A percentile compares a stretch with the other conserved stretches of the same genome.
phyloP scores from a whole-genome alignment of 2,329 filamentous ascomycete species.

The Orbilia ellipsospora region DNA sequence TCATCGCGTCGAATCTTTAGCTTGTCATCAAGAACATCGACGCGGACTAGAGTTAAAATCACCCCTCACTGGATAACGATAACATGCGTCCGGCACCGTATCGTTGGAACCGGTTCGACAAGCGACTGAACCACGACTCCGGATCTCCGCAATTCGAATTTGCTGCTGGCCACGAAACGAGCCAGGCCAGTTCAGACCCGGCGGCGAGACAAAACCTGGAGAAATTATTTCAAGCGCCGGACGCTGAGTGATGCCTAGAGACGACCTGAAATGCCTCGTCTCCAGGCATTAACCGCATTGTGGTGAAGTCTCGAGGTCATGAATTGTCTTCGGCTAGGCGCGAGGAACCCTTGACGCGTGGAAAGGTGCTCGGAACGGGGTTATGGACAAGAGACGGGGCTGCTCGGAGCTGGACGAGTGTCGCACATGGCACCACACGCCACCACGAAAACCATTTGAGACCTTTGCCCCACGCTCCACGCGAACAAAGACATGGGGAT shows the following conservation, averaged over 20 bases:
- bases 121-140: slow-evolving; percentile 20
- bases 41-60: not conserved
- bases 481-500: slow-evolving; percentile 29
- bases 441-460: slow-evolving; percentile 26
- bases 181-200: slow-evolving; percentile 3
- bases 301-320: slow-evolving; percentile 5
- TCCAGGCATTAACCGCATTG: slow-evolving; percentile 27
- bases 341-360: not conserved
- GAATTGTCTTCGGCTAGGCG: slow-evolving; percentile 15
- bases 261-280: slow-evolving; percentile 33
- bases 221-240: slow-evolving; percentile 22
- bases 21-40: slow-evolving; percentile 4
- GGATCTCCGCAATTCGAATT: slow-evolving; percentile 26
- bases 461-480: slow-evolving; percentile 51
- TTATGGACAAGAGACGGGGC: slow-evolving; percentile 29
- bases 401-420: not conserved
- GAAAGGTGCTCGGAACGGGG: slow-evolving; percentile 25
- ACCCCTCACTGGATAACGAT: slow-evolving; percentile 28
- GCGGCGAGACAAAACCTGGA: slow-evolving; percentile 19
- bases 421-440: not conserved
- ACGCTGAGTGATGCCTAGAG: slow-evolving; percentile 10
- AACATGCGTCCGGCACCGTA: slow-evolving; percentile 14
- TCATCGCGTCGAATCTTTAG: slow-evolving; percentile 25
- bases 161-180: slow-evolving; percentile 31
- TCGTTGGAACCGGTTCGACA: slow-evolving; percentile 1